Evolutionary conservation across 331 rosid genomes (phyloP).

Genomic region (Quercus tomentella): DNA sequence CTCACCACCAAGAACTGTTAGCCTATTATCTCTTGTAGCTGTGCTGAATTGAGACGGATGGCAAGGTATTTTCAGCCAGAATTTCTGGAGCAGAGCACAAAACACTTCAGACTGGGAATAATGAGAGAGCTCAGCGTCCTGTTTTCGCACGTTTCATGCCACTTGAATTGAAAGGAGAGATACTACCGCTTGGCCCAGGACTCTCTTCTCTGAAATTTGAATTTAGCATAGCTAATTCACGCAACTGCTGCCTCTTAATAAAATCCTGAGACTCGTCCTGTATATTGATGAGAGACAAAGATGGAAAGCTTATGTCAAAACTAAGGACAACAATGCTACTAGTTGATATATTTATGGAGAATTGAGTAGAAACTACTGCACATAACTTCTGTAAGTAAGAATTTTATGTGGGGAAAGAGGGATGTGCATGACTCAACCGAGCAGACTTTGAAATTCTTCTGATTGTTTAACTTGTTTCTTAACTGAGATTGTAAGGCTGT

Average conservation of each 20-base stretch:
- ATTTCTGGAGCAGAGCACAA: constrained; percentile 26
- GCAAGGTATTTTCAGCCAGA: constrained; percentile 35
- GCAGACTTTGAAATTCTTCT: neutral
- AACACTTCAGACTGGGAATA: constrained; percentile 20
- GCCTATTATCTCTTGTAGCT: constrained; percentile 42
- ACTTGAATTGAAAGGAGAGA: constrained; percentile 90
- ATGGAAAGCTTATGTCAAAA: constrained; percentile 5
- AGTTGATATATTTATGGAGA: neutral
- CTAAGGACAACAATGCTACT: constrained; percentile 2
- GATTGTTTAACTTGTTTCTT: neutral
- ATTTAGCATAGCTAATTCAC: constrained; percentile 85
- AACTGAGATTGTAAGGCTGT: too few relatives aligned
- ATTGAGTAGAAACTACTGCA: neutral
- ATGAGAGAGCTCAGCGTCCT: constrained; percentile 53
- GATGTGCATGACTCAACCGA: neutral
- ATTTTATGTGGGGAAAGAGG: constrained; percentile 1
- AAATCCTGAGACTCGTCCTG: constrained; percentile 94
- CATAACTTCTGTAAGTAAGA: constrained; percentile 18
- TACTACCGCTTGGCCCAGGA: constrained; percentile 87
- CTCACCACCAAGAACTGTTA: constrained; percentile 69
- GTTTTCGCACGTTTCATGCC: constrained; percentile 97
- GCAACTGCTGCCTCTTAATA: constrained; percentile 89
- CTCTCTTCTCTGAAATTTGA: constrained; percentile 91
- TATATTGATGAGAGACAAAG: constrained; percentile 7
- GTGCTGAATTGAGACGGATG: constrained; percentile 31